Evolutionary conservation across 305 asterid species (phyloP), one percentile per base, ranked within the genome.

Genomic region (Andrographis paniculata): DNA sequence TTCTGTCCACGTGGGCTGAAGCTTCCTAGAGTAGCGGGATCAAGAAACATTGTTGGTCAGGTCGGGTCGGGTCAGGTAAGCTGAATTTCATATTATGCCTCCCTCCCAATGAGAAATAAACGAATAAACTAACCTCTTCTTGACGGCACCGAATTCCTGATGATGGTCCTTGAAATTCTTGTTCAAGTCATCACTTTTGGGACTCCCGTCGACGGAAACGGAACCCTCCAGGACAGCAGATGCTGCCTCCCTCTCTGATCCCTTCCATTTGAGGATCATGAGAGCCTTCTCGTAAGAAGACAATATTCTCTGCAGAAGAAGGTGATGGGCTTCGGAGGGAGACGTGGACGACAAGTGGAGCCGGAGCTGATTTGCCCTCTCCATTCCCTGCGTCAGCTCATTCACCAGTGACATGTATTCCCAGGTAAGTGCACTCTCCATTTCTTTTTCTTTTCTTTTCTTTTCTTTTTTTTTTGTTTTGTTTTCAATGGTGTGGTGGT

Each of bases 341-440:
- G 69, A 62, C 4, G 61, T 43, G 6, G 81, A 48, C 56, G 59
- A 41, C 73, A 84, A 42, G 31, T 79, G 81, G 52, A 69, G 35
- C 28, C 72, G 79, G 1, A 88, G 89, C 67, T 79, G 93, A 70
- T 65, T 69, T 35, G 94, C 87, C 48, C 56, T 69, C 58, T 84
- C 94, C 91, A 79, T 77, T 55, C 95, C 94, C 52, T 74, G 82
- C 21, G 75, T 57, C 17, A 84, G 71, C 40, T 79, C 85, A 52
- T 73, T 68, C 54, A 64, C 65, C 53, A 88, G 68, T 39, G 64
- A 37, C 46, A 59, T 45, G 66, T 77, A 59, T 44, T 74, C 88
- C 72, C 80, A 67, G 23, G 1, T 61, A 4, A 62, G 60, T 52
- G 52, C 58, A 33, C 61, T 53, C 66, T 75, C 88, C 95, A 83